Base-by-base conservation (phyloP, 2,329 filamentous ascomycete species). In the Fusarium verrucosum region DNA sequence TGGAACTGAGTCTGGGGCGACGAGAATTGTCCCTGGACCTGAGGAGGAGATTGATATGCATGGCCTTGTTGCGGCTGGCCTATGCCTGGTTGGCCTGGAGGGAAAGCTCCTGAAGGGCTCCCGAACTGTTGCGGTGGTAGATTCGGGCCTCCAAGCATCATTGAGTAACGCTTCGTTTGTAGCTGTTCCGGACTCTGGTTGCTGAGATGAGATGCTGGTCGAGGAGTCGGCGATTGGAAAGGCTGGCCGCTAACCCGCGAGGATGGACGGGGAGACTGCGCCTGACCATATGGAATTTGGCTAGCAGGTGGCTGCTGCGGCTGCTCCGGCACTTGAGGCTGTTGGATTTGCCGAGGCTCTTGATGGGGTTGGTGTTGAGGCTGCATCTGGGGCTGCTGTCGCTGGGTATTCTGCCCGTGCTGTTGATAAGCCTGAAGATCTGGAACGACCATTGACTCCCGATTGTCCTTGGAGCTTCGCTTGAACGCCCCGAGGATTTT, bases 401-500 rank as follows among this genome's bases (percentile, higher is more conserved):
- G 51, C 13, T 66, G 65, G 14, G 33, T 23, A 28, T 50, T 42
- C 17, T 53, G 57, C 59, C 58, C 62, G n/a, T 70, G 58, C 25
- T 70, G 68, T 41, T 70, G 66, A 44, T 54, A 58, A 30, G 50
- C 54, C 16, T 69, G 69, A 1, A 49, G 33, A 20, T 61, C 62
- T 5, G 59, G 56, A 37, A 51, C 32, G 10, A 46, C 54, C 33
- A 65, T 62, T 16, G 59, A 68, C 17, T 69, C 71, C n/a, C 69
- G 70, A 14, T 60, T 66, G 26, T 50, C 51, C 58, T 73, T 77
- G 6, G 73, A 73, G 26, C 56, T 66, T 66, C 73, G 70, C 59
- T 75, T 77, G 38, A 78, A 74, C 1, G 74, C 74, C 1, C 71
- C 68, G 1, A 76, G 50, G 1, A 78, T 52, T 57, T 74, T 78